These are phyloP conservation scores for Ceratonia siliqua DNA, from an alignment of 306 rosid species.

Conservation along the genomic window DNA sequence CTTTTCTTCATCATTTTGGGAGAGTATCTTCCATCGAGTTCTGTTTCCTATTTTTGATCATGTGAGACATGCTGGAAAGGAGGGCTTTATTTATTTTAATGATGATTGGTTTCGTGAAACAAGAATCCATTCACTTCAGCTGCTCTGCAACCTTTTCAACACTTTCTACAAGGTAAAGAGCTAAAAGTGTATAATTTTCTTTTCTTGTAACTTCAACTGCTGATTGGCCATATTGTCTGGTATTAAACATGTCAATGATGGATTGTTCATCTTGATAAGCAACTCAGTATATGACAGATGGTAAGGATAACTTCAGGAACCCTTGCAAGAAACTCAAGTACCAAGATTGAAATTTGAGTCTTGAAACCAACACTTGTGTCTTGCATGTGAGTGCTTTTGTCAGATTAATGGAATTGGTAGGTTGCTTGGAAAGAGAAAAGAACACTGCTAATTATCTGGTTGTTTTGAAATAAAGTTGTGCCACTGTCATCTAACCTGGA, in stretches of 20 bases:
- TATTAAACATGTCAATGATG: not conserved
- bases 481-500: not conserved
- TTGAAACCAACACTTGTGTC: slow-evolving; percentile 4
- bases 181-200: slow-evolving; percentile 7
- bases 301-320: not conserved
- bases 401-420: not conserved
- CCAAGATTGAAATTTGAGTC: slow-evolving; percentile 12
- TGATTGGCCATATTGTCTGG: not conserved
- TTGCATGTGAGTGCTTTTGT: slow-evolving; percentile 1
- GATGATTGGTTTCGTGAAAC: slow-evolving; percentile 88
- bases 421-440: not conserved
- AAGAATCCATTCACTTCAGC: slow-evolving; percentile 91
- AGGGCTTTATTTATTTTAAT: slow-evolving; percentile 60
- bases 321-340: not conserved
- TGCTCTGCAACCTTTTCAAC: slow-evolving; percentile 96
- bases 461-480: not conserved
- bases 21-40: slow-evolving; percentile 91
- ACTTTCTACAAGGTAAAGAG: slow-evolving; percentile 83
- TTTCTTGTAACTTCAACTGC: slow-evolving; percentile 4
- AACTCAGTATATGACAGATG: not conserved
- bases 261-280: slow-evolving; percentile 1
- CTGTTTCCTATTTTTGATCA: slow-evolving; percentile 97
- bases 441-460: not conserved
- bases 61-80: slow-evolving; percentile 90
- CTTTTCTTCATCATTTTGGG: slow-evolving; percentile 91